Conservation (phyloP, 768 basidiomycete genomes). For the Lentinula boryana region DNA sequence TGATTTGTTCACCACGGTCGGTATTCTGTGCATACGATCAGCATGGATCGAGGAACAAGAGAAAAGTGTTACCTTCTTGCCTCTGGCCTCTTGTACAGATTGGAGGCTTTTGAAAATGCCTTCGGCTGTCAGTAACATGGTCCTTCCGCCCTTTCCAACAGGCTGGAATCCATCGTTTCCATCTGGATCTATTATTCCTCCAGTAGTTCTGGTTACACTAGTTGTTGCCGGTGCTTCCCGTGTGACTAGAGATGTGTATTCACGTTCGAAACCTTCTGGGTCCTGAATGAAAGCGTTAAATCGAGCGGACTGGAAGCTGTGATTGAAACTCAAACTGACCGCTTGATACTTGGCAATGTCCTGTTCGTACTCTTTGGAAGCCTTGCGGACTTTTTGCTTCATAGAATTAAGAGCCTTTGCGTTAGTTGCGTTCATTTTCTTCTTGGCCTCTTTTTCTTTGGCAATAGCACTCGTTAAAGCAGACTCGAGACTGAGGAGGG, state of each 20-base stretch:
- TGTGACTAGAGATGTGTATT: conserved; percentile 52
- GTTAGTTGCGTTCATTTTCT: conserved; percentile 94
- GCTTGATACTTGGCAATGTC: conserved; percentile 75
- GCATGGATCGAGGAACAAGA: background rate
- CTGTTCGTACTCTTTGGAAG: conserved; percentile 79
- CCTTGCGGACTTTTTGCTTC: conserved; percentile 96
- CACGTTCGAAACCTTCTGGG: conserved; percentile 80
- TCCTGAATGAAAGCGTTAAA: conserved; percentile 47
- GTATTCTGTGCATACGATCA: conserved; percentile 67
- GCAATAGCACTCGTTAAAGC: conserved; percentile 67
- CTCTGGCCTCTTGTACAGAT: conserved; percentile 87
- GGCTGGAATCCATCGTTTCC: conserved; percentile 77
- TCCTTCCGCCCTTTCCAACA: conserved; percentile 86
- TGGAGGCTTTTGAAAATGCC: conserved; percentile 90
- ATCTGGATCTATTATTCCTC: conserved; percentile 29
- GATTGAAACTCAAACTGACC: conserved; percentile 34
- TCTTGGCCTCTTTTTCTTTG: conserved; percentile 89
- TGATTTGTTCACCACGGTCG: conserved; percentile 91
- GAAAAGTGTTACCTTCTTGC: conserved; percentile 70
- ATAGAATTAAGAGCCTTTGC: conserved; percentile 94
- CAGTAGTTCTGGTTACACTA: conserved; percentile 30
- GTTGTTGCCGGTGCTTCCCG: conserved; percentile 34
- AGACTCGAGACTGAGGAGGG: conserved; percentile 66
- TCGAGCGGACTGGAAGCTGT: background rate
- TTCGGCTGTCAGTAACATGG: conserved; percentile 75